Evolutionary conservation across 2,329 filamentous ascomycete genomes (phyloP).

Genomic region (Anisogramma anomala): DNA sequence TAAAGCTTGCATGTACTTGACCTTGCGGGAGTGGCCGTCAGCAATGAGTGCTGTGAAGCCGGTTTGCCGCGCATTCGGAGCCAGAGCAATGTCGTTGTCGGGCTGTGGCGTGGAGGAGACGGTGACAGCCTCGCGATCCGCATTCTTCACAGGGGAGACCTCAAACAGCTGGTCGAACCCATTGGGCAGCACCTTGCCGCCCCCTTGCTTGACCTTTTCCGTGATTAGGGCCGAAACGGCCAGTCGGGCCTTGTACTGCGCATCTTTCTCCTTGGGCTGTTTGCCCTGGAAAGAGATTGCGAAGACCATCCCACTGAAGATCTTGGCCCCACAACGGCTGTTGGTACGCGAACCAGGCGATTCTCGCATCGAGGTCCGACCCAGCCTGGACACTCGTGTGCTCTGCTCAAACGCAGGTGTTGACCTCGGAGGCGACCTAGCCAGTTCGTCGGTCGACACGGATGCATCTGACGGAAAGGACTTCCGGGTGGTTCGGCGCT

Average conservation of each 20-base stretch:
- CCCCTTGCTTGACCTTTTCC: slow-evolving; percentile 53
- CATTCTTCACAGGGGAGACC: slow-evolving; percentile 25
- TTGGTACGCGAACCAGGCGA: slow-evolving; percentile 5
- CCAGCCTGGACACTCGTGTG: slow-evolving; percentile 19
- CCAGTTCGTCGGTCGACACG: slow-evolving; percentile 38
- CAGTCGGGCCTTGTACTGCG: slow-evolving; percentile 32
- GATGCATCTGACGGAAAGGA: slow-evolving; percentile 21
- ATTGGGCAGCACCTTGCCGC: slow-evolving; percentile 57
- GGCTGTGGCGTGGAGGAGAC: slow-evolving; percentile 18
- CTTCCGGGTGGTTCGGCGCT: slow-evolving; percentile 17
- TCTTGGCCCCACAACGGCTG: slow-evolving; percentile 11
- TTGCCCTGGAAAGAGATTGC: slow-evolving; percentile 60
- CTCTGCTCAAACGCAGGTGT: slow-evolving; percentile 28
- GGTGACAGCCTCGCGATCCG: slow-evolving; percentile 14
- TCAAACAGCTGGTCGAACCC: slow-evolving; percentile 79
- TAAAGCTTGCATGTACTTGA: slow-evolving; percentile 90
- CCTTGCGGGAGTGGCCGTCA: slow-evolving; percentile 72
- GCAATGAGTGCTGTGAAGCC: slow-evolving; percentile 81
- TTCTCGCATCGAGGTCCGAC: slow-evolving; percentile 13
- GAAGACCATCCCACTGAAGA: slow-evolving; percentile 79
- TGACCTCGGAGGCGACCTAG: slow-evolving; percentile 27
- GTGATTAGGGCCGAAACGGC: slow-evolving; percentile 38
- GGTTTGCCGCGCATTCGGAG: slow-evolving; percentile 36
- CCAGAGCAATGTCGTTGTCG: slow-evolving; percentile 39
- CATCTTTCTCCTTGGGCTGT: slow-evolving; percentile 38